Conservation (phyloP, 2,329 filamentous ascomycete genomes). For the Fusarium poae region DNA sequence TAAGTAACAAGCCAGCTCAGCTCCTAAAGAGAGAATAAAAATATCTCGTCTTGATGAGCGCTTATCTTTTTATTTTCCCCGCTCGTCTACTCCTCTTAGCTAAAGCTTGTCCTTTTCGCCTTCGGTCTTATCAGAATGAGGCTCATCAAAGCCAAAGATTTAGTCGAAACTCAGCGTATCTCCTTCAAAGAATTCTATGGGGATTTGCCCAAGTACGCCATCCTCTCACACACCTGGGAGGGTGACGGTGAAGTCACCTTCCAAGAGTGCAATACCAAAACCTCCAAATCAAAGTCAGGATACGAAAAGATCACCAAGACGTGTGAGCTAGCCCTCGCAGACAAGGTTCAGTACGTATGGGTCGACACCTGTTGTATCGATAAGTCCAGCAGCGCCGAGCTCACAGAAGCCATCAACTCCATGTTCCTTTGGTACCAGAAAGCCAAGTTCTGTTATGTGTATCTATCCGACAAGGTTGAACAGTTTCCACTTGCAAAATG, state of each 20-base stretch:
- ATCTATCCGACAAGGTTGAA: neutral
- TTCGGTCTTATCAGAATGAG: neutral
- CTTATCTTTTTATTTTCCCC: neutral
- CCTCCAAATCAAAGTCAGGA: neutral
- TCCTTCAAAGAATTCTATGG: neutral
- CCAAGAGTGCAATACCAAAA: neutral
- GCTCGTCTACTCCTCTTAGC: neutral
- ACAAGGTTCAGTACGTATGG: neutral
- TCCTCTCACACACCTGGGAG: neutral
- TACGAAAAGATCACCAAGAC: neutral
- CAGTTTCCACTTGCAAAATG: neutral
- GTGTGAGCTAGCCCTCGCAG: neutral
- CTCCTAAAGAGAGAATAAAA: neutral
- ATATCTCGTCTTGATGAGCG: neutral
- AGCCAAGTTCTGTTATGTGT: neutral
- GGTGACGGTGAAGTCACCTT: neutral
- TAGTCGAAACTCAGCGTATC: neutral
- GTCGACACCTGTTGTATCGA: neutral
- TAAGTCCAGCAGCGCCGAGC: conserved; percentile 5
- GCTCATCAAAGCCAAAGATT: neutral
- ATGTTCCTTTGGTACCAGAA: neutral
- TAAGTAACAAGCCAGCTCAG: neutral
- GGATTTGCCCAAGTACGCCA: neutral
- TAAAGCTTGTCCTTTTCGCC: rapidly evolving
- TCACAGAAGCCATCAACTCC: neutral